phyloP scores from a whole-genome alignment of 31 red algal species.

The Endocladia muricata region DNA sequence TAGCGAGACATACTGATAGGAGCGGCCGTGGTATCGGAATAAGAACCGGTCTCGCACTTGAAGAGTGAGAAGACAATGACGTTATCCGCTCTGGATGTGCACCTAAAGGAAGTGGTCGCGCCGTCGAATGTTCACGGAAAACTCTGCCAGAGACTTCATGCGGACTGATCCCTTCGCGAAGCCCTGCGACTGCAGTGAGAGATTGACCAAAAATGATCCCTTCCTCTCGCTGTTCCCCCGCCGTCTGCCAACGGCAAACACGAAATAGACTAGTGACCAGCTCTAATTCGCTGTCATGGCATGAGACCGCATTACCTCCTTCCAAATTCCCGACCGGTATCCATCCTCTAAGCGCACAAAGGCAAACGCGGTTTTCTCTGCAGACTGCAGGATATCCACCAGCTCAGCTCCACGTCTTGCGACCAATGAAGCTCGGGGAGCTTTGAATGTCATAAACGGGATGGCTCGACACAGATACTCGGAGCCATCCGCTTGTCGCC shows the following conservation, averaged over 20 bases:
- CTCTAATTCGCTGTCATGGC: neutral
- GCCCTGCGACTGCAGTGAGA: neutral
- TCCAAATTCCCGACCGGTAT: neutral
- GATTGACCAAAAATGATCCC: conserved; percentile 18
- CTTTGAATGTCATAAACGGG: neutral
- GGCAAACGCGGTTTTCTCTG: neutral
- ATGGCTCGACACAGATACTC: conserved; percentile 1
- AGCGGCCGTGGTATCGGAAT: conserved; percentile 28
- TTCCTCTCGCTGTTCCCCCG: neutral
- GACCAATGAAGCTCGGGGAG: neutral
- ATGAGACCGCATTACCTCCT: neutral
- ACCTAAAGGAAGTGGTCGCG: conserved; percentile 15
- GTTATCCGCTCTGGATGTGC: conserved; percentile 11
- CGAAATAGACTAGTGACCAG: neutral
- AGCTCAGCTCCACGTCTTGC: neutral
- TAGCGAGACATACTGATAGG: conserved; percentile 37
- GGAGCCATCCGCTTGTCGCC: neutral
- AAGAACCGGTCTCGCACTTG: conserved; percentile 39
- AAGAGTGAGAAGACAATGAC: neutral
- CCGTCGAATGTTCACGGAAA: conserved; percentile 2
- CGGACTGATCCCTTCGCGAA: neutral
- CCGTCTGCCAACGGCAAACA: neutral
- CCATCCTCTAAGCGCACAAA: neutral
- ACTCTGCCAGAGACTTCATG: conserved; percentile 11
- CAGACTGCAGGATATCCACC: conserved; percentile 4